Conservation (phyloP, 1,139 yeast genomes). For the Pichia sp. region DNA sequence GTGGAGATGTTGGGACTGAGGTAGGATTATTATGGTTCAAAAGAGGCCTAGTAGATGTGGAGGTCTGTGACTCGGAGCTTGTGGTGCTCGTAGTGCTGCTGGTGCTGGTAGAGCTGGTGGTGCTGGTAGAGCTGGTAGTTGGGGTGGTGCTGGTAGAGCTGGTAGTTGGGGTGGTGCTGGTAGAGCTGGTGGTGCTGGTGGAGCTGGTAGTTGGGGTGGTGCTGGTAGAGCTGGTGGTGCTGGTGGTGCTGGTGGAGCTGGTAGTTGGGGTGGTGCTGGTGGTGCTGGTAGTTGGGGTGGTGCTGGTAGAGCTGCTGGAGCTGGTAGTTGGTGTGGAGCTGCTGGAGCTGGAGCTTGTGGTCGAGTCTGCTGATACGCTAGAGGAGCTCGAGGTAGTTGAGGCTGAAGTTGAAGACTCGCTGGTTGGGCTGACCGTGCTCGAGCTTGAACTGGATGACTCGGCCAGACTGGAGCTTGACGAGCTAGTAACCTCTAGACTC, state of each 20-base stretch:
- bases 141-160: constrained; percentile 8
- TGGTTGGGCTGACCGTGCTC: background rate
- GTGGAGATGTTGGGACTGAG: constrained; percentile 14
- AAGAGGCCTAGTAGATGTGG: constrained; percentile 21
- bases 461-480: constrained; percentile 1
- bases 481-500: background rate
- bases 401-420: background rate
- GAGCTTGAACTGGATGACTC: constrained; percentile 2
- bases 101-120: constrained; percentile 33
- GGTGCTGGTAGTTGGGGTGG: background rate
- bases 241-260: constrained; percentile 2
- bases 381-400: too few relatives aligned
- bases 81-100: constrained; percentile 46
- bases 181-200: constrained; percentile 7
- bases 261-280: background rate
- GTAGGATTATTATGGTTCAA: constrained; percentile 11
- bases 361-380: background rate
- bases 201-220: constrained; percentile 15
- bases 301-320: too few relatives aligned
- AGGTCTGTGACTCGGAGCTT: constrained; percentile 5
- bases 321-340: background rate
- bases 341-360: background rate
- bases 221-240: too few relatives aligned
- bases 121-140: background rate
- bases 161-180: constrained; percentile 14